A percentile compares a stretch with the other conserved stretches of the same genome.
phyloP scores from a whole-genome alignment of 2,329 filamentous ascomycete species.

The Penicillium sp. region DNA sequence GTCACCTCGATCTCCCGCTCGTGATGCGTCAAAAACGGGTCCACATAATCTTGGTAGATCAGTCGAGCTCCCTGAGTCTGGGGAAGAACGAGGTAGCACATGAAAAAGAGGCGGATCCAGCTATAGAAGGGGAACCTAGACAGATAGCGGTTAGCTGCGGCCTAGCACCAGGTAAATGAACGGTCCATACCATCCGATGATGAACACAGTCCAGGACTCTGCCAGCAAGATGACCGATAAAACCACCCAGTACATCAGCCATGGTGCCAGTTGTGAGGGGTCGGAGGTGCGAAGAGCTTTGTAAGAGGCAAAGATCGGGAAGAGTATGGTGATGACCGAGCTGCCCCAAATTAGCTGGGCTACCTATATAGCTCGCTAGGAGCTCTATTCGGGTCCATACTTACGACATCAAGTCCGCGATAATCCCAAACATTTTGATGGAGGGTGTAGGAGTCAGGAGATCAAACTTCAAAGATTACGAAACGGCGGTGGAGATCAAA shows the following conservation, averaged over 20 bases:
- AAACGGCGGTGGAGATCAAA: constrained; percentile 8
- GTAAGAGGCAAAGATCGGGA: constrained; percentile 95
- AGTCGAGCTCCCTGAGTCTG: constrained; percentile 90
- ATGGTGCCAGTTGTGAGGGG: constrained; percentile 85
- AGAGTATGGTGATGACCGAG: constrained; percentile 82
- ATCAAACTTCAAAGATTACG: constrained; percentile 5
- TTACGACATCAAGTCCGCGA: constrained; percentile 75
- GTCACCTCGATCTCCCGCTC: constrained; percentile 86
- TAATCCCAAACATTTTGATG: constrained; percentile 68
- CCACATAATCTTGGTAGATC: constrained; percentile 79
- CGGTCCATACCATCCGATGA: constrained; percentile 68
- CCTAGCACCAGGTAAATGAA: background rate
- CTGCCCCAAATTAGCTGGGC: constrained; percentile 46
- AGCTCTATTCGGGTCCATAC: constrained; percentile 28
- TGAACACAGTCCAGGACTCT: constrained; percentile 85
- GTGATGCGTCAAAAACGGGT: constrained; percentile 84
- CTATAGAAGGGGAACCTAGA: constrained; percentile 84
- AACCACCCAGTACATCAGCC: constrained; percentile 99
- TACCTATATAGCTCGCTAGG: background rate
- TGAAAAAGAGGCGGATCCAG: constrained; percentile 80
- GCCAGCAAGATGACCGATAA: constrained; percentile 75
- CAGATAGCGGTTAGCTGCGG: constrained; percentile 3
- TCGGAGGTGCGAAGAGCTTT: constrained; percentile 93
- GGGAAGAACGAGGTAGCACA: constrained; percentile 93
- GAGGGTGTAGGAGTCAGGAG: background rate